A percentile compares a stretch with the other conserved stretches of the same genome.
These are phyloP conservation scores for Setaria viridis DNA, from an alignment of 202 grass and related monocot genomes.

Conservation along the genomic window DNA sequence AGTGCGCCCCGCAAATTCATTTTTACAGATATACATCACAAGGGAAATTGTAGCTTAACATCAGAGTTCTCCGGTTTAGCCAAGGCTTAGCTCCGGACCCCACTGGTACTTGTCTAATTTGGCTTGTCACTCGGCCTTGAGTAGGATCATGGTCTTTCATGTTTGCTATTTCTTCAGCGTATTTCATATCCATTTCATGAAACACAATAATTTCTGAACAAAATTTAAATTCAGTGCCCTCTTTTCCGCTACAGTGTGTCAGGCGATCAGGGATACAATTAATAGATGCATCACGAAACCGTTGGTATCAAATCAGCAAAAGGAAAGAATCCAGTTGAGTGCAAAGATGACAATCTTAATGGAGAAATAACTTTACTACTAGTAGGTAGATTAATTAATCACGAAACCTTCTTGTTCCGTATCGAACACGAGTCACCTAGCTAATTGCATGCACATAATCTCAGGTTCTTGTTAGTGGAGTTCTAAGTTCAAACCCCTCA, in stretches of 20 bases:
- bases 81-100: too few relatives aligned
- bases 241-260: neutral
- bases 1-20: neutral
- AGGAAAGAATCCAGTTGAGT: neutral
- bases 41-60: too few relatives aligned
- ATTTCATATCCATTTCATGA: neutral
- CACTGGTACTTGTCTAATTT: neutral
- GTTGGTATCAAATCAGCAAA: neutral
- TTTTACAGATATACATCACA: neutral
- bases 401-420: neutral
- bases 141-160: too few relatives aligned
- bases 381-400: conserved; percentile 29
- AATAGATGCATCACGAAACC: neutral
- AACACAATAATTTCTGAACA: neutral
- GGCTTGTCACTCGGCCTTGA: too few relatives aligned
- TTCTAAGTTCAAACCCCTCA: neutral
- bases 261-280: neutral
- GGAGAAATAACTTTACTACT: neutral
- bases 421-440: neutral
- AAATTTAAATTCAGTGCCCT: neutral
- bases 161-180: neutral
- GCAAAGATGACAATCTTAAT: neutral
- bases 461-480: conserved; percentile 18
- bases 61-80: neutral
- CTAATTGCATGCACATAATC: neutral